A percentile compares a stretch with the other conserved stretches of the same genome.
These are phyloP conservation scores for Dentipellis sp. DNA, from an alignment of 768 basidiomycete species.

Conservation along the genomic window DNA sequence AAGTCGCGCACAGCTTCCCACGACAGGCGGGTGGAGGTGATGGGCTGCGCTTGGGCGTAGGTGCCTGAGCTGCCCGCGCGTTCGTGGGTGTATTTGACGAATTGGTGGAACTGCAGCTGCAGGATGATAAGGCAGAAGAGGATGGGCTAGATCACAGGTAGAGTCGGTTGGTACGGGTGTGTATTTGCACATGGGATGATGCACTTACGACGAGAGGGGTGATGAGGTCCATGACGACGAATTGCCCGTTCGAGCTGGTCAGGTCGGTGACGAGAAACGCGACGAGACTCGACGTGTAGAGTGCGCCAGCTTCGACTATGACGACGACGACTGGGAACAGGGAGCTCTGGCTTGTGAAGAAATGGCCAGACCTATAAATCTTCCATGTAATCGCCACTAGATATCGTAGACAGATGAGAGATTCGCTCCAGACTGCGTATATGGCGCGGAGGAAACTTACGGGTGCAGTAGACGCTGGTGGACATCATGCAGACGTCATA, in stretches of 20 bases:
- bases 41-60: no score
- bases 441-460: neutral
- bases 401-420: neutral
- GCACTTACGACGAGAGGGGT: neutral
- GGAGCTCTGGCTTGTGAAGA: neutral
- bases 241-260: neutral
- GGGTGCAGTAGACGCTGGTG: neutral
- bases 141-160: no score
- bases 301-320: neutral
- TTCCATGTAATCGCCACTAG: neutral
- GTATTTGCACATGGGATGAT: neutral
- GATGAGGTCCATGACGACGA: neutral
- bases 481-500: neutral
- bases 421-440: neutral
- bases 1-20: no score
- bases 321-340: neutral
- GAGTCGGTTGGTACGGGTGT: no score
- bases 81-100: no score
- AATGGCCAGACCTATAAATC: neutral
- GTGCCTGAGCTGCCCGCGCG: no score
- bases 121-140: no score
- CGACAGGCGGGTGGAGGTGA: no score
- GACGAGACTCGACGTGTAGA: neutral
- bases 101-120: no score
- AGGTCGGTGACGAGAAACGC: neutral